These are phyloP conservation scores for Colletotrichum ledebouriae DNA, from an alignment of 2,329 filamentous ascomycete species.

Conservation along the genomic window DNA sequence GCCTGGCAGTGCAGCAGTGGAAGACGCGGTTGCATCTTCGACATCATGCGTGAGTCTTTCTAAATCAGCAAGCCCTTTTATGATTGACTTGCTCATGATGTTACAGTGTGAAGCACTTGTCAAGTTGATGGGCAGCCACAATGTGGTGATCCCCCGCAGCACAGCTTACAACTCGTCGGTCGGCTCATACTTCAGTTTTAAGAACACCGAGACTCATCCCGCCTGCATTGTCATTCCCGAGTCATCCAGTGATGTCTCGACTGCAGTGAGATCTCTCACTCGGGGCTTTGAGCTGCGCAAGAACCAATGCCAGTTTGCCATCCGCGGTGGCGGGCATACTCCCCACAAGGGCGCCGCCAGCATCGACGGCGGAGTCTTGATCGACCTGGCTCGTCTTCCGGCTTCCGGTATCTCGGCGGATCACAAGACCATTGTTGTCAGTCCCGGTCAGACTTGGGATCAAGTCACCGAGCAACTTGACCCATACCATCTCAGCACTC, in stretches of 20 bases:
- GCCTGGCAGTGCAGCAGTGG: background rate
- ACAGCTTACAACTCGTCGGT: conserved; percentile 5
- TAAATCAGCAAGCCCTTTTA: background rate
- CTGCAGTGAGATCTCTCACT: background rate
- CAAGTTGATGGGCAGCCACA: conserved; percentile 1
- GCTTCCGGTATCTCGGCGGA: conserved; percentile 45
- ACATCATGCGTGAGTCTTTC: conserved; percentile 10
- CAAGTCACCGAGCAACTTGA: conserved; percentile 55
- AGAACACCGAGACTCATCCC: conserved; percentile 4
- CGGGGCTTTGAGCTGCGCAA: background rate
- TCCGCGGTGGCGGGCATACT: conserved; percentile 35
- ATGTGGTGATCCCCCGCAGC: background rate
- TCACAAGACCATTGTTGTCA: conserved; percentile 51
- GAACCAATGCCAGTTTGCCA: conserved; percentile 23
- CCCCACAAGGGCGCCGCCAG: conserved; percentile 36
- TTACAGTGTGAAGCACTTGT: conserved; percentile 14
- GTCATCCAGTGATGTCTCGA: conserved; percentile 35
- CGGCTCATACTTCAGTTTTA: conserved; percentile 26
- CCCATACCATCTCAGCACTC: conserved; percentile 50
- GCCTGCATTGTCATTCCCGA: conserved; percentile 39
- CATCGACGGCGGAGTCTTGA: conserved; percentile 33
- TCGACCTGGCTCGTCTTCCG: conserved; percentile 22
- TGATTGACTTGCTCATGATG: background rate
- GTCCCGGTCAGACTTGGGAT: conserved; percentile 56
- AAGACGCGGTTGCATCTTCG: background rate